These are phyloP conservation scores for Yueomyces sp. DNA, from an alignment of 1,139 yeast genomes.

Conservation along the genomic window DNA sequence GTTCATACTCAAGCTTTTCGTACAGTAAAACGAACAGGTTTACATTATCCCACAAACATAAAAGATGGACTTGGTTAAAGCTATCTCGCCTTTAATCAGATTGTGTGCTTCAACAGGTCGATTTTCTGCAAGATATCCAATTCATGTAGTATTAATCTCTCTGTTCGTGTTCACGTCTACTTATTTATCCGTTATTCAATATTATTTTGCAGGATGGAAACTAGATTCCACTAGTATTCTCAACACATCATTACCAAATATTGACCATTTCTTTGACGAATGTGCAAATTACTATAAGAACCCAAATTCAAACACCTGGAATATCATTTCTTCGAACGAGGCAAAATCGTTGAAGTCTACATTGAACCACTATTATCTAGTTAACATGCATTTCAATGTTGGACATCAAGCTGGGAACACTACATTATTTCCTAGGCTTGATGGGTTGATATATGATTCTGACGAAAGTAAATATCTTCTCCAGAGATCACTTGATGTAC, in stretches of 20 bases:
- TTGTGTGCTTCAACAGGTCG: conserved; percentile 41
- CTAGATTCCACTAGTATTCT: conserved; percentile 13
- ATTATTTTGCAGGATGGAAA: conserved; percentile 37
- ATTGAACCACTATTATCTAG: conserved; percentile 18
- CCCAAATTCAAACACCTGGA: conserved; percentile 13
- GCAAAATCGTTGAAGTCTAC: conserved; percentile 8
- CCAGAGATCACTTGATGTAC: conserved; percentile 11
- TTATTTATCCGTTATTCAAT: conserved; percentile 71
- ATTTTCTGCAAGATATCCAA: conserved; percentile 71
- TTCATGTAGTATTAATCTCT: conserved; percentile 69
- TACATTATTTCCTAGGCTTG: conserved; percentile 11
- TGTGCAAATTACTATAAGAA: conserved; percentile 19
- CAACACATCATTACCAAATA: conserved; percentile 8
- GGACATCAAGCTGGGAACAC: conserved; percentile 1
- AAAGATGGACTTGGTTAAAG: background rate
- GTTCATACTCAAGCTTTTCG: background rate
- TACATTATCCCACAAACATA: conserved; percentile 2
- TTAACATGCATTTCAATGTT: conserved; percentile 16
- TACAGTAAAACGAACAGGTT: background rate
- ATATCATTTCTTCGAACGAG: conserved; percentile 9
- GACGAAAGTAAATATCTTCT: conserved; percentile 15
- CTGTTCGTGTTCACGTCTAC: conserved; percentile 71
- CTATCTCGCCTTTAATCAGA: conserved; percentile 12
- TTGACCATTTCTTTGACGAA: conserved; percentile 12
- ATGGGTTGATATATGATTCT: conserved; percentile 13